phyloP scores from a whole-genome alignment of 352 stramenopile species.

The Globisporangium polare region DNA sequence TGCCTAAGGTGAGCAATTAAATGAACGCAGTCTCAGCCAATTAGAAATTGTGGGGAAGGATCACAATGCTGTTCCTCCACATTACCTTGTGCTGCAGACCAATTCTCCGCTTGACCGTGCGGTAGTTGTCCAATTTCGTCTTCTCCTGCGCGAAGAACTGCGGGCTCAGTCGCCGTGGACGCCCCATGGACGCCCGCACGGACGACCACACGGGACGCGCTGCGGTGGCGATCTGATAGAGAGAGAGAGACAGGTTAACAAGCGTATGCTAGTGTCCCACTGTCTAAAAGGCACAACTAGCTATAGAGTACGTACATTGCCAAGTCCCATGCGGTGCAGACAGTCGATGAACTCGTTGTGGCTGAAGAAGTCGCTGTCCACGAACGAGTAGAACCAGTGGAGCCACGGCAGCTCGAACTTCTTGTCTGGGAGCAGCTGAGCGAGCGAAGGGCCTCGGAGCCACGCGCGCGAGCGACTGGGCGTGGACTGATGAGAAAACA shows the following conservation, averaged over 20 bases:
- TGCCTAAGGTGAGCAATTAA: neutral
- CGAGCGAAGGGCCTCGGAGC: neutral
- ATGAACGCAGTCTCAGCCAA: neutral
- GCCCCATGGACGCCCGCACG: constrained; percentile 69
- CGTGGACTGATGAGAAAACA: neutral
- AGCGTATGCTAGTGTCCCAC: neutral
- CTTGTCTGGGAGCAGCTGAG: neutral
- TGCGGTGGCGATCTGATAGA: constrained; percentile 38
- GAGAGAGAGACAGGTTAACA: neutral
- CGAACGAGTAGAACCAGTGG: constrained; percentile 68
- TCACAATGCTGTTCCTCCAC: neutral
- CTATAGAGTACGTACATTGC: constrained; percentile 52
- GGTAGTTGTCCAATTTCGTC: constrained; percentile 59
- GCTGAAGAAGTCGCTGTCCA: constrained; percentile 65
- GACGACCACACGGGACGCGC: constrained; percentile 73
- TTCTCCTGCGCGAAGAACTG: constrained; percentile 70
- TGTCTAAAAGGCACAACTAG: too few relatives aligned
- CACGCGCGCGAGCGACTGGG: neutral
- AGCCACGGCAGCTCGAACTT: constrained; percentile 60
- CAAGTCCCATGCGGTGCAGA: constrained; percentile 58
- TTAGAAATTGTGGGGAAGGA: neutral
- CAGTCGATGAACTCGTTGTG: constrained; percentile 80
- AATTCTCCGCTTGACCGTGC: constrained; percentile 32
- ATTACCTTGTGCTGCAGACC: constrained; percentile 5
- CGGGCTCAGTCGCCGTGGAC: constrained; percentile 57